These are phyloP conservation scores for Boletus sp. DNA, from an alignment of 1,284 basidiomycete genomes.

Conservation along the genomic window DNA sequence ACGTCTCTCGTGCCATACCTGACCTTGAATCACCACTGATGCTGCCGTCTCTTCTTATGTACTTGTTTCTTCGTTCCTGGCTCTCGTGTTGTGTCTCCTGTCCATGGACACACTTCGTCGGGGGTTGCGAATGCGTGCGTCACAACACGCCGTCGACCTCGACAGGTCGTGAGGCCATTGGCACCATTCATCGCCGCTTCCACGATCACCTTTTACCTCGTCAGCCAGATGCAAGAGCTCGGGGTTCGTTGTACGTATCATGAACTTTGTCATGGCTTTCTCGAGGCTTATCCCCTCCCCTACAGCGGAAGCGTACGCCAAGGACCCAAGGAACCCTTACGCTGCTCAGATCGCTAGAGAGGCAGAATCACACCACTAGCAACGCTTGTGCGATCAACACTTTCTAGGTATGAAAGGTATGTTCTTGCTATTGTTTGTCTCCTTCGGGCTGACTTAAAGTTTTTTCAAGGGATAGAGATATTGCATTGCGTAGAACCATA, in stretches of 20 bases:
- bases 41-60: background rate
- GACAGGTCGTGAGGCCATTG: slow-evolving; percentile 62
- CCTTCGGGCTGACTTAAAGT: background rate
- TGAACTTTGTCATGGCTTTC: background rate
- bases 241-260: slow-evolving; percentile 64
- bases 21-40: background rate
- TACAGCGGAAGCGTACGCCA: slow-evolving; percentile 64
- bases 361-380: slow-evolving; percentile 31
- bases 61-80: too few species aligned
- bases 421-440: background rate
- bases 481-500: slow-evolving; percentile 20
- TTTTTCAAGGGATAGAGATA: slow-evolving; percentile 13
- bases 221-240: slow-evolving; percentile 59
- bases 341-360: slow-evolving; percentile 64
- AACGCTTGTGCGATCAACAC: background rate
- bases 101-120: background rate
- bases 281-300: slow-evolving; percentile 6
- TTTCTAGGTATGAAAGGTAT: slow-evolving; percentile 13
- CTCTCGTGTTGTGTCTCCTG: too few species aligned
- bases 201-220: slow-evolving; percentile 59
- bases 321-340: slow-evolving; percentile 77
- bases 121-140: too few species aligned
- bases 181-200: slow-evolving; percentile 74
- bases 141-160: too few species aligned
- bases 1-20: slow-evolving; percentile 6